Evolutionary conservation across 257 asterid genomes (phyloP), one percentile per base, ranked within the genome.

Genomic region (Nicotiana benthamiana): DNA sequence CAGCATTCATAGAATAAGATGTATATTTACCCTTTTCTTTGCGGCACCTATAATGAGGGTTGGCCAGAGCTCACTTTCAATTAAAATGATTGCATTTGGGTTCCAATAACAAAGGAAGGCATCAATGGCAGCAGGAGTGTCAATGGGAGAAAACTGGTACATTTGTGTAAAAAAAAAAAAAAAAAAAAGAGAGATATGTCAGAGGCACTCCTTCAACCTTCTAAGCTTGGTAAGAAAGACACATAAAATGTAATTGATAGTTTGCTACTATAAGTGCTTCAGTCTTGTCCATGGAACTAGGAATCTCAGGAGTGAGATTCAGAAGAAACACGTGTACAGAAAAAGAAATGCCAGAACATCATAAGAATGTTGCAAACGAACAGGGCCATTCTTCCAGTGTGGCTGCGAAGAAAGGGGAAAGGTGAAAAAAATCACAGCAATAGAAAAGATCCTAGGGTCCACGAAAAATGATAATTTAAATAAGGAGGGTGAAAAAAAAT

Each of bases 61-160:
- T 48, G 98, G 98, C 98, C 96, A 95, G 76, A 95, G 85, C 85
- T 95, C 98, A 83, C 92, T 95, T 86, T 95, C 98, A 87, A 95
- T 86, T 36, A 95, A 91, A 81, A 95, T 76, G 82, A 93, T 86
- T 79, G 91, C 93, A 83, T 83, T 86, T 80, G 99, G 98, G 87
- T 89, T 92, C 99, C 99, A 95, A 78, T 90, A 90, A 75, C 77
- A 76, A 84, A 93, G 94, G 87, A 95, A 95, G 75, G 92, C 87
- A 83, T 91, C 97, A 89, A 93, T 79, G 56, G 89, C 87, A 70
- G 85, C 86, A n/a, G 97, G 97, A 28, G 90, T 86, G 81, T 95
- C 99, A 84, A 95, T 85, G 18, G 99, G 99, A 89, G 97, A 96
- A 93, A 92, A 90, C 98, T 93, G 92, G 84, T 86, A 77, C 80